Conservation (phyloP, 2,329 filamentous ascomycete genomes). For the Botryotinia narcissicola region DNA sequence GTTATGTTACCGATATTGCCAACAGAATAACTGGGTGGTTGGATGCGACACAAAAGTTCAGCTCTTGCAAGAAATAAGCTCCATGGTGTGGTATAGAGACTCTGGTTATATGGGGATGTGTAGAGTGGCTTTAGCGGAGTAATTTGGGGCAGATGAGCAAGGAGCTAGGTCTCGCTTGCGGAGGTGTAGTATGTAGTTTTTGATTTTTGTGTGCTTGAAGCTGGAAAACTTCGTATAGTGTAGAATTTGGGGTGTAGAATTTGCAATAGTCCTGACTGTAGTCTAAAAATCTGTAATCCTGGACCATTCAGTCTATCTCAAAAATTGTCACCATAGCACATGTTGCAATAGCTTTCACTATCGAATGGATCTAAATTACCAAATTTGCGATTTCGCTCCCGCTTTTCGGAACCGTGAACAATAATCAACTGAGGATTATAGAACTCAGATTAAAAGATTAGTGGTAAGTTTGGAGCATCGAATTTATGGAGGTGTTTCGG, state of each 20-base stretch:
- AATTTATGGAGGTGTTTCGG: too few species aligned
- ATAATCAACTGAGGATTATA: too few species aligned
- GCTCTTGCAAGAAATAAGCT: not conserved
- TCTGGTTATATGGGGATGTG: not conserved
- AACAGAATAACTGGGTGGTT: constrained; percentile 29
- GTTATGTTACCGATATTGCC: constrained; percentile 37
- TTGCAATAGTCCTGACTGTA: not conserved
- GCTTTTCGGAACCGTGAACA: too few species aligned
- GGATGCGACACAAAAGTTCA: constrained; percentile 9
- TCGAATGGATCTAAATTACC: too few species aligned
- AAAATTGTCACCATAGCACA: too few species aligned
- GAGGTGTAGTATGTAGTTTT: not conserved
- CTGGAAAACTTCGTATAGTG: not conserved
- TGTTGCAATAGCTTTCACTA: too few species aligned
- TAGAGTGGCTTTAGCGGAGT: not conserved
- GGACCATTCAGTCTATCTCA: too few species aligned
- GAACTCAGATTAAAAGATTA: too few species aligned
- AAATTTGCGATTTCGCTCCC: too few species aligned
- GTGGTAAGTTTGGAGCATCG: too few species aligned
- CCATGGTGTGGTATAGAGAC: not conserved
- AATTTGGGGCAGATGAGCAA: not conserved
- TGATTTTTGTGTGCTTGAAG: not conserved
- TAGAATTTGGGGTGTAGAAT: not conserved
- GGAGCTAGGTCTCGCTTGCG: not conserved
- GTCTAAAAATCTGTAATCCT: not conserved